A percentile compares a stretch with the other conserved stretches of the same genome.
phyloP scores from a whole-genome alignment of 768 basidiomycete genomes.

The Macrocybe gigantea region DNA sequence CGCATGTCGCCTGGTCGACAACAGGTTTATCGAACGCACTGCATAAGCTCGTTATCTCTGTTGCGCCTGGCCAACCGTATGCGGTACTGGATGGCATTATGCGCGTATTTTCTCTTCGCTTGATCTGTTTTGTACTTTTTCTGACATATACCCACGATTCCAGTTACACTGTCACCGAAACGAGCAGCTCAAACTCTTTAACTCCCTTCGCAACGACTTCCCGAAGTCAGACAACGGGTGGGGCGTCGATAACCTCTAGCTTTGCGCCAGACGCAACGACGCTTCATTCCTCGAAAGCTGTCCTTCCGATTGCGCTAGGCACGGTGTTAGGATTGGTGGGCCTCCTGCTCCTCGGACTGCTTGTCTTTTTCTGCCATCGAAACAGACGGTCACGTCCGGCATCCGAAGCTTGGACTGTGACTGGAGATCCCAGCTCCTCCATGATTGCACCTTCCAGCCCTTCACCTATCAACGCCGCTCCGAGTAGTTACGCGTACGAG shows the following conservation, averaged over 20 bases:
- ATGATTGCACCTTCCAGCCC: no score
- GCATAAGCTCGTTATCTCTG: conserved; percentile 32
- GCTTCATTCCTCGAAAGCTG: conserved; percentile 15
- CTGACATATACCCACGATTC: not conserved
- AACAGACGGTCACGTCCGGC: conserved; percentile 17
- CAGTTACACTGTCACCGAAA: conserved; percentile 19
- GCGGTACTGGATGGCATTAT: conserved; percentile 34
- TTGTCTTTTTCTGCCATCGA: conserved; percentile 23
- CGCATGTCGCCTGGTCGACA: conserved; percentile 30
- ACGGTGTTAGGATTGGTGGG: conserved; percentile 25
- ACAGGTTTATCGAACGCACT: conserved; percentile 22
- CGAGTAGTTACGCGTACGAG: no score
- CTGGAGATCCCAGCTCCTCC: conserved; percentile 12
- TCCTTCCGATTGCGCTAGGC: conserved; percentile 26
- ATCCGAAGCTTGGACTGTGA: conserved; percentile 30
- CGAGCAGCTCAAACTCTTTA: conserved; percentile 8
- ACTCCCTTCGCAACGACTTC: conserved; percentile 10
- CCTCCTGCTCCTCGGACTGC: conserved; percentile 18
- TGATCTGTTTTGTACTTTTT: not conserved
- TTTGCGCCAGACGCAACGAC: not conserved
- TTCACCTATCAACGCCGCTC: no score
- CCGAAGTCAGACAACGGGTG: conserved; percentile 11
- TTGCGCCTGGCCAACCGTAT: conserved; percentile 28
- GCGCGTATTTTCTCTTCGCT: conserved; percentile 16
- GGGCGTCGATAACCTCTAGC: conserved; percentile 2